These are phyloP conservation scores for Lyophyllum shimeji DNA, from an alignment of 768 basidiomycete genomes.

Conservation along the genomic window DNA sequence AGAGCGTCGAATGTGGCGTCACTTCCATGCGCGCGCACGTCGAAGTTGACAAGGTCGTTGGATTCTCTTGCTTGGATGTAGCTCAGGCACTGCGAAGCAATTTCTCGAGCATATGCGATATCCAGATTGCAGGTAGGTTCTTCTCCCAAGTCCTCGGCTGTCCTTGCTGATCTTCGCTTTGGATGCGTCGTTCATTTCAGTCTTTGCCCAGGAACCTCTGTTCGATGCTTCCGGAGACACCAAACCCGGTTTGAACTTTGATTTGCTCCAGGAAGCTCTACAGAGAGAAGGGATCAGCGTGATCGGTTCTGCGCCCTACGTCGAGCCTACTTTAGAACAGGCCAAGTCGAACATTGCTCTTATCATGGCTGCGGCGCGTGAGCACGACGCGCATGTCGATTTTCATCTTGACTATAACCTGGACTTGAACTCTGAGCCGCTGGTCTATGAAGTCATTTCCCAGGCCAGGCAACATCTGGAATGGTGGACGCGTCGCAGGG, in stretches of 20 bases:
- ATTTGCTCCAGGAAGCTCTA: slow-evolving; percentile 44
- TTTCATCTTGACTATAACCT: slow-evolving; percentile 73
- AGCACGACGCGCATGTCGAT: slow-evolving; percentile 45
- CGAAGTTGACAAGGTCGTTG: slow-evolving; percentile 58
- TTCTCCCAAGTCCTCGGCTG: slow-evolving; percentile 8
- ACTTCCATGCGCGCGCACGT: slow-evolving; percentile 70
- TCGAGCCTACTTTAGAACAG: slow-evolving; percentile 48
- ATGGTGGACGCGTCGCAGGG: slow-evolving; percentile 17
- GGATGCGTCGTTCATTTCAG: slow-evolving; percentile 27
- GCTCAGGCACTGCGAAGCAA: slow-evolving; percentile 47
- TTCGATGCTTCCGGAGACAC: slow-evolving; percentile 35
- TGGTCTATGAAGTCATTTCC: slow-evolving; percentile 54
- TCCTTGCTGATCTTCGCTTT: slow-evolving; percentile 12
- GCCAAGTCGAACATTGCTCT: slow-evolving; percentile 54
- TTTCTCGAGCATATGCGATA: slow-evolving; percentile 45
- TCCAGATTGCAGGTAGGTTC: slow-evolving; percentile 55
- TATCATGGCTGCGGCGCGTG: slow-evolving; percentile 47
- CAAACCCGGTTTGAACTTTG: slow-evolving; percentile 43
- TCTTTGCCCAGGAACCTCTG: slow-evolving; percentile 62
- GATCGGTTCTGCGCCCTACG: slow-evolving; percentile 66
- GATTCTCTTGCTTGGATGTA: slow-evolving; percentile 51
- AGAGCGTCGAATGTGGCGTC: slow-evolving; percentile 61
- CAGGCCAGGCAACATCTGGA: slow-evolving; percentile 30
- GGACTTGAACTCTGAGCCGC: slow-evolving; percentile 46
- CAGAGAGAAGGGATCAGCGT: slow-evolving; percentile 41